These are phyloP conservation scores for Plectosphaerella cucumerina DNA, from an alignment of 2,329 filamentous ascomycete genomes.

Conservation along the genomic window DNA sequence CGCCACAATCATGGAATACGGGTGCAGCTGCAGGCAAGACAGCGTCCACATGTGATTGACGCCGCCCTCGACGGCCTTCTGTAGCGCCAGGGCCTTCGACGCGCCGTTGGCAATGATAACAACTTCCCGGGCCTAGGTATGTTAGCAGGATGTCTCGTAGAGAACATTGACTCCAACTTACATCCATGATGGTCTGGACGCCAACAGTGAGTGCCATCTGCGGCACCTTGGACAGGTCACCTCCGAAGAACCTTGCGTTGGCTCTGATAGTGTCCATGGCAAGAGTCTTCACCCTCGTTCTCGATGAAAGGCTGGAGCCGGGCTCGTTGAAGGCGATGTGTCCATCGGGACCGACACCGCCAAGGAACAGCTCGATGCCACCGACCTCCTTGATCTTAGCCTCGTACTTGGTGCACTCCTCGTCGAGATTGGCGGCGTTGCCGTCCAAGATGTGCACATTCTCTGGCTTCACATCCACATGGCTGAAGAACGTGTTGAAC, in stretches of 20 bases:
- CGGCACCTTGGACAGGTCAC: conserved; percentile 14
- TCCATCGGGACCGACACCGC: conserved; percentile 72
- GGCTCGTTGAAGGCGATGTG: conserved; percentile 83
- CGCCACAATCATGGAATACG: conserved; percentile 68
- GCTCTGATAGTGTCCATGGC: conserved; percentile 74
- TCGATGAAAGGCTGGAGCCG: conserved; percentile 64
- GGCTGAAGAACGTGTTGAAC: conserved; percentile 78
- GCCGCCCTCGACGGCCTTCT: conserved; percentile 69
- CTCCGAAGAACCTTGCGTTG: conserved; percentile 59
- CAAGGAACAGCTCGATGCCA: conserved; percentile 74
- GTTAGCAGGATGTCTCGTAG: conserved; percentile 61
- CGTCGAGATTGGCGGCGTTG: conserved; percentile 63
- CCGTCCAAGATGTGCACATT: conserved; percentile 72
- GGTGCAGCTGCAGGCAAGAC: conserved; percentile 68
- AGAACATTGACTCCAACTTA: conserved; percentile 53
- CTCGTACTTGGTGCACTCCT: conserved; percentile 71
- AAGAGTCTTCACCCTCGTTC: conserved; percentile 72
- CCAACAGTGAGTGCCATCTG: conserved; percentile 23
- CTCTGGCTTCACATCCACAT: conserved; percentile 64
- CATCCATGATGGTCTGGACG: conserved; percentile 29
- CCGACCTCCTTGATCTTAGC: conserved; percentile 63
- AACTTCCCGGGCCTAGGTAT: conserved; percentile 70
- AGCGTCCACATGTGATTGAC: conserved; percentile 81
- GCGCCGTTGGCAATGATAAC: conserved; percentile 70
- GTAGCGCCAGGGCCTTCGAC: conserved; percentile 67